A percentile compares a stretch with the other conserved stretches of the same genome.
Conservation (phyloP, 805 yeast genomes). For the Metschnikowia corniflorae region DNA sequence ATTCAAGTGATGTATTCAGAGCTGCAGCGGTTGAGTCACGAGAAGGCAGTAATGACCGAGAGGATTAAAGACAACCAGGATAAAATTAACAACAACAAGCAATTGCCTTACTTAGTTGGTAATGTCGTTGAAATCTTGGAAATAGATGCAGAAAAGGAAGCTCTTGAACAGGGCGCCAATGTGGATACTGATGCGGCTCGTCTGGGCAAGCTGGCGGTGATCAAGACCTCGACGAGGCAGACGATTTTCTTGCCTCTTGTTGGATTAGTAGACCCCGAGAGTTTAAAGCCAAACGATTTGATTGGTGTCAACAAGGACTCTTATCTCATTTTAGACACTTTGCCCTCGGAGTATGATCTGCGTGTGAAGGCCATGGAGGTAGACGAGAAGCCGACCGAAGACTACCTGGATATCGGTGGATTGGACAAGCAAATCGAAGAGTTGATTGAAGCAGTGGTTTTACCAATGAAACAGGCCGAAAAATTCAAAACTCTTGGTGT, state of each 20-base stretch:
- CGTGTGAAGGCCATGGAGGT: constrained; percentile 99
- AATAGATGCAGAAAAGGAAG: constrained; percentile 78
- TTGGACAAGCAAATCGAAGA: constrained; percentile 49
- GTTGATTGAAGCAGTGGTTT: constrained; percentile 22
- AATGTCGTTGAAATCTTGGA: constrained; percentile 93
- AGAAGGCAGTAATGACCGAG: constrained; percentile 87
- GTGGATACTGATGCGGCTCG: constrained; percentile 89
- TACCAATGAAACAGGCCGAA: constrained; percentile 23
- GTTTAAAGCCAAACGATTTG: constrained; percentile 94
- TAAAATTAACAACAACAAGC: constrained; percentile 92
- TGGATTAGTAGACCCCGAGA: constrained; percentile 88
- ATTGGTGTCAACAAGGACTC: constrained; percentile 98
- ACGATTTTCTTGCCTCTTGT: constrained; percentile 94
- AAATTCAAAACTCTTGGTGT: constrained; percentile 21
- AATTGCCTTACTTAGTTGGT: constrained; percentile 93
- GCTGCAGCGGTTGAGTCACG: constrained; percentile 84
- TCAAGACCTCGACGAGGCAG: constrained; percentile 95
- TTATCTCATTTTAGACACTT: constrained; percentile 84
- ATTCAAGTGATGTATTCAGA: constrained; percentile 94
- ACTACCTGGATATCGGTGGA: constrained; percentile 97
- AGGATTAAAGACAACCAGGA: constrained; percentile 94
- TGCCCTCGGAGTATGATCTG: constrained; percentile 96
- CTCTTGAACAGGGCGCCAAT: constrained; percentile 89
- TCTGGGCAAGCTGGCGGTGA: constrained; percentile 95
- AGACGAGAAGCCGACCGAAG: constrained; percentile 97